phyloP scores from a whole-genome alignment of 2,329 filamentous ascomycete genomes.

The Cercospora sesami region DNA sequence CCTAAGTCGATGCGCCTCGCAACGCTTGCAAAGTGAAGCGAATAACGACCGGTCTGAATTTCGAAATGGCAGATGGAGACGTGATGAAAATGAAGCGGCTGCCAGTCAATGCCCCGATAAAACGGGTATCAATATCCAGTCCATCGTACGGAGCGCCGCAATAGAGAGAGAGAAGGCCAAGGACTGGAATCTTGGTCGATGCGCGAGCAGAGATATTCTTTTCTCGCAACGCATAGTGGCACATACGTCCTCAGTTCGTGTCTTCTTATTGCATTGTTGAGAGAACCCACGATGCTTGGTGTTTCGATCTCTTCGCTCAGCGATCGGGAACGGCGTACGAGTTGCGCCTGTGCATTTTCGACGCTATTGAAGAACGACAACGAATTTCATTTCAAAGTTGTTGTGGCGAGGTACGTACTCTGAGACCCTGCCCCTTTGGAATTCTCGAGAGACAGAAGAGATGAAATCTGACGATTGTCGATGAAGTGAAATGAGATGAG shows the following conservation, averaged over 20 bases:
- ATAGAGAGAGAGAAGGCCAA: background rate
- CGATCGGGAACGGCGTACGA: background rate
- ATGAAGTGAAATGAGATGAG: background rate
- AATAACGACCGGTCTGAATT: background rate
- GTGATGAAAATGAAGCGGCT: background rate
- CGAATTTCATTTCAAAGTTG: background rate
- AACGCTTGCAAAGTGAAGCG: background rate
- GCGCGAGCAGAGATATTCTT: background rate
- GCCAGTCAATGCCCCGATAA: background rate
- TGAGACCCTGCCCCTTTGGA: constrained; percentile 6
- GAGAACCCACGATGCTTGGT: background rate
- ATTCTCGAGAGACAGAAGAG: background rate
- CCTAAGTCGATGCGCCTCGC: background rate
- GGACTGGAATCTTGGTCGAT: background rate
- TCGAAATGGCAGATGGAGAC: background rate
- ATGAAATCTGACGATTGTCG: background rate
- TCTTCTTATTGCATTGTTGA: background rate
- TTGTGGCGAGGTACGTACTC: constrained; percentile 5
- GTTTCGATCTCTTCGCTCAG: background rate
- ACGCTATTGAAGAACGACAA: background rate
- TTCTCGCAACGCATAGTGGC: background rate
- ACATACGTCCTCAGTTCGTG: background rate
- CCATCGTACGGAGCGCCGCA: background rate
- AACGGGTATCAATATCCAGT: background rate
- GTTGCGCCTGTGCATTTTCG: background rate